phyloP scores from a whole-genome alignment of 345 rosid genomes.

The Rubroshorea leprosula region DNA sequence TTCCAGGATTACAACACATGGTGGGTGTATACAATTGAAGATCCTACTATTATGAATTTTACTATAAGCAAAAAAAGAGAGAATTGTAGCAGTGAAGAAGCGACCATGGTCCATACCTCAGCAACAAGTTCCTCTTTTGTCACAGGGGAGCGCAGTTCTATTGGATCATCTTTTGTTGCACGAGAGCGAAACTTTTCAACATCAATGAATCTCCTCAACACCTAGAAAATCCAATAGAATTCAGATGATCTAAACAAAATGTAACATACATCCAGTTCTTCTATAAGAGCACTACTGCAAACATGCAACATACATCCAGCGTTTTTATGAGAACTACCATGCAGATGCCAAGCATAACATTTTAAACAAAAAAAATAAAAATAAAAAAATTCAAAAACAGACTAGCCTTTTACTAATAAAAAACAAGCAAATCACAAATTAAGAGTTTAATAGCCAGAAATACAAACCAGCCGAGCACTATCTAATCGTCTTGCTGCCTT shows the following conservation, averaged over 20 bases:
- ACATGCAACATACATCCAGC: no score
- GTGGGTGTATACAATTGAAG: no score
- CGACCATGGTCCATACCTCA: no score
- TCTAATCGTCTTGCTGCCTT: constrained; percentile 72
- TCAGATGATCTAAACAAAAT: constrained; percentile 2
- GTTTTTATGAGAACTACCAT: not conserved
- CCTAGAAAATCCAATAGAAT: constrained; percentile 29
- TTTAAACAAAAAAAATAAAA: not conserved
- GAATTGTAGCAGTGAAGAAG: no score
- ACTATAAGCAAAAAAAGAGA: no score
- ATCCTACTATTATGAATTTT: no score
- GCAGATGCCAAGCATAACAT: not conserved
- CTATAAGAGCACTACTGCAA: constrained; percentile 3
- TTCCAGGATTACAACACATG: no score
- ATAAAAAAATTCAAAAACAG: not conserved
- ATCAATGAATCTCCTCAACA: constrained; percentile 52
- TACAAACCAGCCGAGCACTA: constrained; percentile 62
- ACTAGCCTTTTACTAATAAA: not conserved
- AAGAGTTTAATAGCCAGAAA: constrained; percentile 13
- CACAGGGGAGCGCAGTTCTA: constrained; percentile 60
- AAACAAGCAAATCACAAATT: not conserved
- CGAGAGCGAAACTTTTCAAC: constrained; percentile 57
- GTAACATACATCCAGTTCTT: constrained; percentile 1
- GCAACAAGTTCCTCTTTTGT: constrained; percentile 65
- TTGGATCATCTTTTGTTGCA: constrained; percentile 65